A percentile compares a stretch with the other conserved stretches of the same genome.
Evolutionary conservation across 2,329 filamentous ascomycete species (phyloP).

Genomic region (Fusarium sp.): DNA sequence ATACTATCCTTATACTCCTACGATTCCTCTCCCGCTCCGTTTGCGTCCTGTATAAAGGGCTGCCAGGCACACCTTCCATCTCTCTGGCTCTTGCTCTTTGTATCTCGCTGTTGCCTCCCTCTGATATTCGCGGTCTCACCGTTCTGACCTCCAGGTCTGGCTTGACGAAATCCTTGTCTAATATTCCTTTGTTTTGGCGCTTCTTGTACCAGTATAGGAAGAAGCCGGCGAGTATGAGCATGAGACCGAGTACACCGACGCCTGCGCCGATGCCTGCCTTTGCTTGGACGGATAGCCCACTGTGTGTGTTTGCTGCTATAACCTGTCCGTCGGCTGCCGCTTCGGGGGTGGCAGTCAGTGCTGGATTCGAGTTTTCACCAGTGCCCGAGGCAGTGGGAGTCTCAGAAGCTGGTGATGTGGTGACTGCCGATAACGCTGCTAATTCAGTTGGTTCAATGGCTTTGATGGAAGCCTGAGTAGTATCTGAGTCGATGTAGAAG

Average conservation of each 20-base stretch:
- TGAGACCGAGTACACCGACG: background rate
- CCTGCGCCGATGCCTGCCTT: constrained; percentile 11
- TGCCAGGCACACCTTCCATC: background rate
- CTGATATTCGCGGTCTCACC: accelerated
- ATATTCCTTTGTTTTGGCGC: background rate
- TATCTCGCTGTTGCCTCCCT: background rate
- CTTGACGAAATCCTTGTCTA: background rate
- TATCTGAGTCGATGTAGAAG: constrained; percentile 9
- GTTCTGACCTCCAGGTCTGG: background rate
- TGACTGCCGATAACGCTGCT: background rate
- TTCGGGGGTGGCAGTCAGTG: background rate
- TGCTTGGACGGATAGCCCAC: background rate
- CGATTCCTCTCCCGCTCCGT: background rate
- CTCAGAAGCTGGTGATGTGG: background rate
- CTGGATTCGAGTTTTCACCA: no score
- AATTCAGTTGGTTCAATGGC: background rate
- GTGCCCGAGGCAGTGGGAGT: background rate
- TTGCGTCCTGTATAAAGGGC: background rate
- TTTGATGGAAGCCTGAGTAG: background rate
- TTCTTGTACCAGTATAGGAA: constrained; percentile 5
- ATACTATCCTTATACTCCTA: background rate
- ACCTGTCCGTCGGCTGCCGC: background rate
- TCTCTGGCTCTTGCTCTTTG: background rate
- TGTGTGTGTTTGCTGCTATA: background rate
- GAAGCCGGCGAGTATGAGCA: background rate